phyloP scores from a whole-genome alignment of 1,139 yeast genomes.

The Hanseniaspora uvarum region DNA sequence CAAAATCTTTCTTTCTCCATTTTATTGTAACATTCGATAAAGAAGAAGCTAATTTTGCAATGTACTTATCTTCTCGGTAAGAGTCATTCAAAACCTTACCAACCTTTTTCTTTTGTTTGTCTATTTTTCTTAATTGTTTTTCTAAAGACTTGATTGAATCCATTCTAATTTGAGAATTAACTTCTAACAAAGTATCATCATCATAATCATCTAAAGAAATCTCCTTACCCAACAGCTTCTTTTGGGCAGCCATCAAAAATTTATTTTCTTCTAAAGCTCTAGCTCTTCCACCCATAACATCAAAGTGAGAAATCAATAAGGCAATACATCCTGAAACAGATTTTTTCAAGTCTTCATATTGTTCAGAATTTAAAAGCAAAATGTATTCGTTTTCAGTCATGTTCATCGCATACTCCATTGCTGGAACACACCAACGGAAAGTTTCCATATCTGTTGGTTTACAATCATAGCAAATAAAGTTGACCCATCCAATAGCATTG shows the following conservation, averaged over 20 bases:
- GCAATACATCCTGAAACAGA: conserved; percentile 96
- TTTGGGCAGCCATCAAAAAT: conserved; percentile 22
- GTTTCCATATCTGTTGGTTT: conserved; percentile 84
- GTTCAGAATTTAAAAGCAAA: conserved; percentile 65
- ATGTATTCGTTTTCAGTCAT: conserved; percentile 88
- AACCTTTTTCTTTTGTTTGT: conserved; percentile 39
- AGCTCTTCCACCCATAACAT: conserved; percentile 95
- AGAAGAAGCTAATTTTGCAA: conserved; percentile 78
- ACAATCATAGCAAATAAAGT: conserved; percentile 89
- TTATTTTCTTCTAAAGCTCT: conserved; percentile 60
- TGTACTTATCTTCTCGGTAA: conserved; percentile 77
- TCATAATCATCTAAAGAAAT: conserved; percentile 32
- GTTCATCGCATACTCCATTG: conserved; percentile 92
- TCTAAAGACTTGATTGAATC: conserved; percentile 31
- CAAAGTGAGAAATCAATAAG: conserved; percentile 83
- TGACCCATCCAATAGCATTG: conserved; percentile 80
- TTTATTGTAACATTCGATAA: conserved; percentile 84
- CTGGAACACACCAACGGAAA: conserved; percentile 91
- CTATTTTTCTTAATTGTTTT: conserved; percentile 23
- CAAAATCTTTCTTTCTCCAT: conserved; percentile 91
- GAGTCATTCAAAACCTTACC: conserved; percentile 86
- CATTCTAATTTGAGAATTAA: conserved; percentile 33
- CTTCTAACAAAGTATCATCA: conserved; percentile 34
- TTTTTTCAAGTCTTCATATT: conserved; percentile 58
- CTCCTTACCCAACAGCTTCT: conserved; percentile 36